Base-by-base conservation (phyloP, 306 rosid genomes). In the Rosa rugosa region DNA sequence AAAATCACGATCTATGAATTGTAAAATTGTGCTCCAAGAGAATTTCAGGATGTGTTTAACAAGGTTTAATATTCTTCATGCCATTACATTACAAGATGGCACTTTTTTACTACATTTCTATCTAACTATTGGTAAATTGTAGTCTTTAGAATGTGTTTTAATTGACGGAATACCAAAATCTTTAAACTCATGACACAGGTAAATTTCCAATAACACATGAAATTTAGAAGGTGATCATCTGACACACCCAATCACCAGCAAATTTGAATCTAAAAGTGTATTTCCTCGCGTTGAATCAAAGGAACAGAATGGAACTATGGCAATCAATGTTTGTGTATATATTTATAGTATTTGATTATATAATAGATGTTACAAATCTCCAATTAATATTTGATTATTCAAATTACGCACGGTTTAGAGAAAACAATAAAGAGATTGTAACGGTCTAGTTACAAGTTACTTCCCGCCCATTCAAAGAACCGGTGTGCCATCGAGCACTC, bases 401-500 rank as follows among this genome's bases (percentile, higher is more conserved):
- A 59, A 65, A 34, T 71, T 38, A 18, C 68, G 22, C 49, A 50
- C 44, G 56, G 18, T 49, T 11, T 34, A 5, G 53, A 11, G 69
- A 17, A 49, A 47, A 14, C 22, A 60, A 40, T 46, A 41, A 49
- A 16, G 47, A 67, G 49, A 40, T 13, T 31, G 77, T 63, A 76
- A 71, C 80, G 73, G 80, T 49, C 74, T 7, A 11, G 2, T 8
- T 12, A 2, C 7, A 7, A 9, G 46, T 72, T 13, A 25, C 46
- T 69, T 74, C 73, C 73, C 57, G 34, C 50, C 34, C 59, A 79
- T 44, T 18, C 17, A 53, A 73, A 64, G n/a, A 49, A 12, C 64
- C 22, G 11, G 38, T 38, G 45, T 46, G 27, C 36, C 42, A 14
- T 40, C n/a, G 36, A 25, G 53, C 40, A 4, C 10, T 6, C 31